Conservation (phyloP, 2,329 filamentous ascomycete species). For the Orbilia javanica region DNA sequence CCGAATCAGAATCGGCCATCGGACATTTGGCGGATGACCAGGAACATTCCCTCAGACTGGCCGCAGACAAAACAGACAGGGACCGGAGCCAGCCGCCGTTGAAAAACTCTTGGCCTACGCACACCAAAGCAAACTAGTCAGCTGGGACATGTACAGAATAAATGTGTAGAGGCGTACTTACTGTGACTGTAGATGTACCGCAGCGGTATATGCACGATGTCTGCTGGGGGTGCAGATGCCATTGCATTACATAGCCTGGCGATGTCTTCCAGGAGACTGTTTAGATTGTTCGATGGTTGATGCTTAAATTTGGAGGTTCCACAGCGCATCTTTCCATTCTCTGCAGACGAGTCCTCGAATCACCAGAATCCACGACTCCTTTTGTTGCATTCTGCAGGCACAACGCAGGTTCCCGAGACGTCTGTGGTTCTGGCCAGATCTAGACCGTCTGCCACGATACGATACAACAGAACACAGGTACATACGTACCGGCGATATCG, state of each 20-base stretch:
- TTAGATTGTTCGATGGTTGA: no score
- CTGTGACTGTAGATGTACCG: neutral
- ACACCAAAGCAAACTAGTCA: conserved; percentile 16
- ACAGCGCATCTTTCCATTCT: neutral
- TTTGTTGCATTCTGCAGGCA: neutral
- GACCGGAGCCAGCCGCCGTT: conserved; percentile 31
- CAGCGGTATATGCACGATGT: neutral
- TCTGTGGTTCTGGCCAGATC: neutral
- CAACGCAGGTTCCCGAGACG: conserved; percentile 6
- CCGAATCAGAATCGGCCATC: conserved; percentile 35
- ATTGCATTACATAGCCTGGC: no score
- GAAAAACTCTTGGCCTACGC: conserved; percentile 26
- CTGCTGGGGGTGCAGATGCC: no score
- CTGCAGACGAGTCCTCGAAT: no score
- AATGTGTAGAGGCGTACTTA: no score
- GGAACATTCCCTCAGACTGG: conserved; percentile 1
- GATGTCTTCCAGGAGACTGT: no score
- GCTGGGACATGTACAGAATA: neutral
- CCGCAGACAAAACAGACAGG: neutral
- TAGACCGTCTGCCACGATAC: conserved; percentile 37
- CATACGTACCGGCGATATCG: neutral
- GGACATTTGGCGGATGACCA: conserved; percentile 53
- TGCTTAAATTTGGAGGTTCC: no score
- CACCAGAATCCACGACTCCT: neutral
- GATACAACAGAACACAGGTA: neutral